Conservation (phyloP, 2,329 filamentous ascomycete genomes). For the Aphanoascus verrucosus region DNA sequence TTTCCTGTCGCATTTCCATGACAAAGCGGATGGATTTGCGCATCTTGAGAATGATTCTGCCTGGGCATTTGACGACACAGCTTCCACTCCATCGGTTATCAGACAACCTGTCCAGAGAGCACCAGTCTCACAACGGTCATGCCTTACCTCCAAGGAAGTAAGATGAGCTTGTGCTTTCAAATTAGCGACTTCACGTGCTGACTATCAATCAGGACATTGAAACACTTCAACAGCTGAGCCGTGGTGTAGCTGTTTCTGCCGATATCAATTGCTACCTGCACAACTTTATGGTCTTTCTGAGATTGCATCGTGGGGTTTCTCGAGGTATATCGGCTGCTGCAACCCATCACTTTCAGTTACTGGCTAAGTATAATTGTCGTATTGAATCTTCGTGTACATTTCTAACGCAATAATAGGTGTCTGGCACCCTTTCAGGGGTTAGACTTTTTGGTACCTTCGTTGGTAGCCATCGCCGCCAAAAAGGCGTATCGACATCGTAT, state of each 20-base stretch:
- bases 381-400: neutral
- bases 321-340: constrained; percentile 67
- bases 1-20: constrained; percentile 79
- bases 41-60: constrained; percentile 54
- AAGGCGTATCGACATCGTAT: constrained; percentile 88
- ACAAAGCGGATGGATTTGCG: constrained; percentile 57
- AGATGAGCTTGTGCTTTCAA: neutral
- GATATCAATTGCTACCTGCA: constrained; percentile 76
- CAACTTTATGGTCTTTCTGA: constrained; percentile 77
- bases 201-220: constrained; percentile 37
- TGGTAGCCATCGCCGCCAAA: constrained; percentile 68
- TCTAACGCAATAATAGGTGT: constrained; percentile 39
- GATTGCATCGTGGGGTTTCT: constrained; percentile 73
- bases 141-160: constrained; percentile 9
- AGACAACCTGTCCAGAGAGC: constrained; percentile 18
- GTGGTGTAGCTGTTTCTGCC: constrained; percentile 54
- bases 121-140: neutral
- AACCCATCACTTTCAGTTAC: constrained; percentile 62
- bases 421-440: constrained; percentile 74
- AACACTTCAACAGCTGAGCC: constrained; percentile 48
- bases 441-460: constrained; percentile 69
- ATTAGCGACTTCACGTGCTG: neutral
- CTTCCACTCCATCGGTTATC: constrained; percentile 31
- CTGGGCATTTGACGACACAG: constrained; percentile 25
- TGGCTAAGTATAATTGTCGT: constrained; percentile 45